Conservation (phyloP, 2,329 filamentous ascomycete genomes). For the Sarocladium strictum region DNA sequence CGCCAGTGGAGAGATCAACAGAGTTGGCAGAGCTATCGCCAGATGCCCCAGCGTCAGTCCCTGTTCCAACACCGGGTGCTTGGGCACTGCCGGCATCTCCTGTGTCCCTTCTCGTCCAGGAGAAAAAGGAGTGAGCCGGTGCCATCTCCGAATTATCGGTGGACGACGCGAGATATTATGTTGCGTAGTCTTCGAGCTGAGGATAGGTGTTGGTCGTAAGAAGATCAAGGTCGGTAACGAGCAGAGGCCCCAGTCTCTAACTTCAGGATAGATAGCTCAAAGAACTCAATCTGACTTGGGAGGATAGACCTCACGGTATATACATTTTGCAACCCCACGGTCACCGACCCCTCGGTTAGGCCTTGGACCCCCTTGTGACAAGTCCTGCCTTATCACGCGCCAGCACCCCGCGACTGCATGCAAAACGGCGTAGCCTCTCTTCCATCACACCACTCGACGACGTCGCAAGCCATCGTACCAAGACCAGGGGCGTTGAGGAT, state of each 20-base stretch:
- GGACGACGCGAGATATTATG: neutral
- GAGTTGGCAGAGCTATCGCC: slow-evolving; percentile 52
- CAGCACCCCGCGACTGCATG: neutral
- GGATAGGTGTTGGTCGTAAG: no score
- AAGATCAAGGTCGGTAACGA: neutral
- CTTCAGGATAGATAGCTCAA: neutral
- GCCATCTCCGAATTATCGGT: neutral
- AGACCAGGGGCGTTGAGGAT: slow-evolving; percentile 1
- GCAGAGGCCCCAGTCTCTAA: neutral
- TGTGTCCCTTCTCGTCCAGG: neutral
- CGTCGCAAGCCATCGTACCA: neutral
- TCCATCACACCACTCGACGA: neutral
- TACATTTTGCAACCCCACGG: neutral
- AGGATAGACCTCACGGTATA: neutral
- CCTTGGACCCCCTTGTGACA: slow-evolving; percentile 7
- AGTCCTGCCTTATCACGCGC: slow-evolving; percentile 7
- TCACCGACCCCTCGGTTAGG: neutral
- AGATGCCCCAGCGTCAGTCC: slow-evolving; percentile 57
- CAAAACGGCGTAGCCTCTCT: neutral
- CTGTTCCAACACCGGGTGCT: slow-evolving; percentile 31
- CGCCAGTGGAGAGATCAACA: slow-evolving; percentile 59
- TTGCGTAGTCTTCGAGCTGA: no score
- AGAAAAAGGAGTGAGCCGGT: neutral
- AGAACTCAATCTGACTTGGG: neutral
- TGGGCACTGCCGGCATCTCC: slow-evolving; percentile 27